Base-by-base conservation (phyloP, 1,139 yeast genomes). In the Suhomyces guaymorum region DNA sequence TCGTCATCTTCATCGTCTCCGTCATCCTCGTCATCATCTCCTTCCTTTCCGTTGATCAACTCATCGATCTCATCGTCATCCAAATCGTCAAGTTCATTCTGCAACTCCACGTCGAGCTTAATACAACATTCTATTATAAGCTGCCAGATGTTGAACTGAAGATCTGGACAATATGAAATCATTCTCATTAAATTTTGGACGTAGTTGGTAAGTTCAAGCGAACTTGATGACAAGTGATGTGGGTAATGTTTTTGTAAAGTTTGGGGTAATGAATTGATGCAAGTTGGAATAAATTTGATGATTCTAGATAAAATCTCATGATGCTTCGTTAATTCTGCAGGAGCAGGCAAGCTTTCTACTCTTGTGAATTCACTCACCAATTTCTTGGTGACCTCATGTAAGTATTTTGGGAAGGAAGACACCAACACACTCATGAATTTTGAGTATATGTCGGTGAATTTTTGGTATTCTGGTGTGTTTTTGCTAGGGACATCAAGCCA, bases 61-160 rank as follows among this genome's bases (percentile, higher is more conserved):
- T 75, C 83, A 25, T 81, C 83, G 30, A 79, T 77, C 40, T 80
- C 87, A 37, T 86, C 96, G 52, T 87, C 96, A 42, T 70, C 75
- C 37, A 83, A 66, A 46, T 87, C 95, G 47, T 87, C 96, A 43
- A 86, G 62, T 51, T 85, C 95, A 51, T 87, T 89, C 54, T 88
- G 96, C 41, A 90, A 68, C 58, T 89, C 97, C n/a, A 90, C 96
- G 60, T 92, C 98, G 28, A 92, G 68, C 48, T 88, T 86, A 42
- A 92, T 88, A 37, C 87, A 74, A 45, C 80, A 77, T 57, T 90
- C 96, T 28, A 88, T 66, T 15, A 90, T 70, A 39, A 87, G 61
- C 18, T 83, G 82, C 97, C 97, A 90, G 6, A 86, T 72, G 36
- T 79, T 78, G 46, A 76, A 75, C 47, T 80, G 77, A 44, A 88